Percentiles rank a stretch among this genome's conserved stretches.
Conservation (phyloP, 2,329 filamentous ascomycete species). For the Pestalotiopsis fici region DNA sequence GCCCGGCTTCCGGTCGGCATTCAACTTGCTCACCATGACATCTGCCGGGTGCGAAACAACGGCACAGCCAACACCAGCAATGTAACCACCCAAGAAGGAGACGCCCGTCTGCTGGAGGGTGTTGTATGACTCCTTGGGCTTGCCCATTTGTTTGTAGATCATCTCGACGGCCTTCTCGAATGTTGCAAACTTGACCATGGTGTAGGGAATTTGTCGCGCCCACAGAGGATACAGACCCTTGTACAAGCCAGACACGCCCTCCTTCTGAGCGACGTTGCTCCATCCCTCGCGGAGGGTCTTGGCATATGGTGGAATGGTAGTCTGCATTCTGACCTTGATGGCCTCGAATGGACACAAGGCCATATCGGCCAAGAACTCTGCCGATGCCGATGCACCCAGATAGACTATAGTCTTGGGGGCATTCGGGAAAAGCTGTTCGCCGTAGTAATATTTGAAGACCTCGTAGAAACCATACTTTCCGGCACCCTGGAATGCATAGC, state of each 20-base stretch:
- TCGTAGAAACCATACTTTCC: slow-evolving; percentile 91
- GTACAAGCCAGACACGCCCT: slow-evolving; percentile 72
- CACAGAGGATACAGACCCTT: slow-evolving; percentile 86
- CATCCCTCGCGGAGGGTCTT: slow-evolving; percentile 71
- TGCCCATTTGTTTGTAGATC: slow-evolving; percentile 53
- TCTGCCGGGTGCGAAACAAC: slow-evolving; percentile 75
- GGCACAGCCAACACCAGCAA: slow-evolving; percentile 82
- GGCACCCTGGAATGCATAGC: slow-evolving; percentile 79
- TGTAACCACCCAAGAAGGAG: slow-evolving; percentile 74
- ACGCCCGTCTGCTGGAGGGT: slow-evolving; percentile 15
- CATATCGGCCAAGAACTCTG: slow-evolving; percentile 73
- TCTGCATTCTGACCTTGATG: slow-evolving; percentile 85
- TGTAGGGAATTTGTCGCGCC: slow-evolving; percentile 86
- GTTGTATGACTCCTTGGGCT: slow-evolving; percentile 62
- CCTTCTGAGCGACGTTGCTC: slow-evolving; percentile 64
- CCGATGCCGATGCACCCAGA: slow-evolving; percentile 69
- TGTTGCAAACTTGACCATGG: slow-evolving; percentile 48
- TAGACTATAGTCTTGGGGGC: slow-evolving; percentile 79
- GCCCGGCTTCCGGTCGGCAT: slow-evolving; percentile 70
- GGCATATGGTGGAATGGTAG: slow-evolving; percentile 75
- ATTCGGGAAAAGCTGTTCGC: slow-evolving; percentile 69
- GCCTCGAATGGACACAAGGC: slow-evolving; percentile 82
- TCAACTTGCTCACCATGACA: slow-evolving; percentile 89
- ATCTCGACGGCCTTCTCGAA: slow-evolving; percentile 15
- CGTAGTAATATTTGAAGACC: slow-evolving; percentile 85